These are phyloP conservation scores for Solanum chacoense DNA, from an alignment of 305 asterid genomes.

Conservation along the genomic window DNA sequence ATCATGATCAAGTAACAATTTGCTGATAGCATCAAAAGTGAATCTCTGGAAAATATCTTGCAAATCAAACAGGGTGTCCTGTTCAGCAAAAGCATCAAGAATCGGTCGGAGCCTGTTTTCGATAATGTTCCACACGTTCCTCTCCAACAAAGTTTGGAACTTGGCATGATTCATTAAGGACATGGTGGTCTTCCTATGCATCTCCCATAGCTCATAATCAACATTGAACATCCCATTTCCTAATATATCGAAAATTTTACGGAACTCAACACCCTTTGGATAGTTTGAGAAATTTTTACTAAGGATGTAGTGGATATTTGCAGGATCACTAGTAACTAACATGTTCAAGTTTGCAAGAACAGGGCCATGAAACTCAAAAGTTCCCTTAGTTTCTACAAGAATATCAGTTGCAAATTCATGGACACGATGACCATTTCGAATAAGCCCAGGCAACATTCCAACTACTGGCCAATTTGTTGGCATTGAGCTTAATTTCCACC, in stretches of 20 bases:
- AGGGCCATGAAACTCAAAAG: background rate
- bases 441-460: conserved; percentile 17
- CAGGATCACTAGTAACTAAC: background rate
- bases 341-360: background rate
- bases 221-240: conserved; percentile 11
- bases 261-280: conserved; percentile 4
- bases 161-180: background rate
- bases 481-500: background rate
- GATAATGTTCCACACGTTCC: background rate
- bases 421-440: background rate
- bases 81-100: background rate
- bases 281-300: conserved; percentile 12
- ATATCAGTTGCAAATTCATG: conserved; percentile 7
- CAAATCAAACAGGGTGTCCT: background rate
- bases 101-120: background rate
- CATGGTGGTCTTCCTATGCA: conserved; percentile 1
- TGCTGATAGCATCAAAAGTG: background rate
- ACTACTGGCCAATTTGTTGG: conserved; percentile 17
- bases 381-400: conserved; percentile 6
- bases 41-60: background rate
- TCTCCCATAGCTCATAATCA: background rate
- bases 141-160: background rate
- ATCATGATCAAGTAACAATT: background rate
- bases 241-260: background rate
- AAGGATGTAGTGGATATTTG: background rate